Conservation (phyloP, 1,284 basidiomycete genomes). For the Ustilago loliicola region DNA sequence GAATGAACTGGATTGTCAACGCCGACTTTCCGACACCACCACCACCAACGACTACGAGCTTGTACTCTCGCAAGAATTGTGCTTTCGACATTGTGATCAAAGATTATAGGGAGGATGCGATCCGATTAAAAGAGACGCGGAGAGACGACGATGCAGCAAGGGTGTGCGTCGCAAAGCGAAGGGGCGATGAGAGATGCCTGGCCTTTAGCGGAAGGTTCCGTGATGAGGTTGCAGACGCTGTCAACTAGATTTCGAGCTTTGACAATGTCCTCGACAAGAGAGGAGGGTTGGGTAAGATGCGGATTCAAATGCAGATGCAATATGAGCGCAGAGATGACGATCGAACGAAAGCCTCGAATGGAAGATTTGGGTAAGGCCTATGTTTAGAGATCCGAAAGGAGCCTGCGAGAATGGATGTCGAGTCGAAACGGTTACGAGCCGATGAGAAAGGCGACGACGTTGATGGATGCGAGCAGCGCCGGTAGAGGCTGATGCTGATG, state of each 20-base stretch:
- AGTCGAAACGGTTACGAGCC: not conserved
- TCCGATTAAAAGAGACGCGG: not conserved
- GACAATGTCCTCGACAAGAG: not conserved
- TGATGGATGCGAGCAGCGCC: not conserved
- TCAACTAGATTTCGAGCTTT: too few relatives aligned
- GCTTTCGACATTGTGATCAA: slow-evolving; percentile 74
- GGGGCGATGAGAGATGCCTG: not conserved
- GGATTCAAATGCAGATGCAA: slow-evolving; percentile 2
- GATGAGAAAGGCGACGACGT: not conserved
- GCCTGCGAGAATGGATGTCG: not conserved
- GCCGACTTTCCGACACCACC: slow-evolving; percentile 98
- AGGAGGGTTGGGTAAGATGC: not conserved
- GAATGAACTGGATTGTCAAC: slow-evolving; percentile 95
- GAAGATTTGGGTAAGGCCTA: not conserved
- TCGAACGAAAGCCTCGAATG: not conserved
- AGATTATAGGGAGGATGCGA: not conserved
- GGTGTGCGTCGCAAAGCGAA: not conserved
- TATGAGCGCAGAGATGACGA: not conserved
- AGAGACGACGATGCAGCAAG: not conserved
- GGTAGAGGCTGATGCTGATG: not conserved
- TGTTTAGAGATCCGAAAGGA: not conserved
- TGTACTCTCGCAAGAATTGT: slow-evolving; percentile 73
- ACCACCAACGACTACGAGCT: slow-evolving; percentile 89
- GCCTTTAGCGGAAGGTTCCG: not conserved
- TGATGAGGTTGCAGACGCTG: not conserved